Percentiles rank a stretch among this genome's conserved stretches.
Conservation (phyloP, 176 grass and related monocot species). For the Paspalum vaginatum region DNA sequence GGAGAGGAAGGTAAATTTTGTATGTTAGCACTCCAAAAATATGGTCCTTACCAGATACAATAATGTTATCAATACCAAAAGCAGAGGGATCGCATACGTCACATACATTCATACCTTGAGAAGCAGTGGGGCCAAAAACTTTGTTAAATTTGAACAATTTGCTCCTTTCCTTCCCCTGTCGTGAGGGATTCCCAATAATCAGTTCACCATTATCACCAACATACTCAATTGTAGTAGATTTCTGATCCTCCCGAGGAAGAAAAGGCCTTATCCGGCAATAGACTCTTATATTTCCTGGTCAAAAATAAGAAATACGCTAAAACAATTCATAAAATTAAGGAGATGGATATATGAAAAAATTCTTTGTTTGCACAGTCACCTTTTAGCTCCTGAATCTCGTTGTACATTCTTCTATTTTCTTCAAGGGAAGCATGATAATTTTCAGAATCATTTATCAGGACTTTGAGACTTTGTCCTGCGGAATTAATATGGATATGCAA, state of each 20-base stretch:
- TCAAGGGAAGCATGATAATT: slow-evolving; percentile 69
- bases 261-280: slow-evolving; percentile 89
- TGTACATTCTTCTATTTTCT: slow-evolving; percentile 78
- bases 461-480: slow-evolving; percentile 48
- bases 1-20: background rate
- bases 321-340: slow-evolving; percentile 21
- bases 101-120: slow-evolving; percentile 65
- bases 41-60: slow-evolving; percentile 6
- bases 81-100: background rate
- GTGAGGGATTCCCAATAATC: slow-evolving; percentile 60
- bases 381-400: slow-evolving; percentile 94
- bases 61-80: background rate
- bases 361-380: slow-evolving; percentile 46
- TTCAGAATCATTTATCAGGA: slow-evolving; percentile 61
- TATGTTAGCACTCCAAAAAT: slow-evolving; percentile 28
- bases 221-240: slow-evolving; percentile 51
- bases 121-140: slow-evolving; percentile 62
- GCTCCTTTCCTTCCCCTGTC: slow-evolving; percentile 65
- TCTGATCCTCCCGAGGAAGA: slow-evolving; percentile 70
- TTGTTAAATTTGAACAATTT: slow-evolving; percentile 87
- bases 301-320: slow-evolving; percentile 13
- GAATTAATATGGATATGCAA: slow-evolving; percentile 16
- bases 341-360: background rate
- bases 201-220: slow-evolving; percentile 72
- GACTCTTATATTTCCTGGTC: slow-evolving; percentile 90